Evolutionary conservation across 2,329 filamentous ascomycete species (phyloP), one percentile per base, ranked within the genome.

Genomic region (Coniochaeta ligniaria): DNA sequence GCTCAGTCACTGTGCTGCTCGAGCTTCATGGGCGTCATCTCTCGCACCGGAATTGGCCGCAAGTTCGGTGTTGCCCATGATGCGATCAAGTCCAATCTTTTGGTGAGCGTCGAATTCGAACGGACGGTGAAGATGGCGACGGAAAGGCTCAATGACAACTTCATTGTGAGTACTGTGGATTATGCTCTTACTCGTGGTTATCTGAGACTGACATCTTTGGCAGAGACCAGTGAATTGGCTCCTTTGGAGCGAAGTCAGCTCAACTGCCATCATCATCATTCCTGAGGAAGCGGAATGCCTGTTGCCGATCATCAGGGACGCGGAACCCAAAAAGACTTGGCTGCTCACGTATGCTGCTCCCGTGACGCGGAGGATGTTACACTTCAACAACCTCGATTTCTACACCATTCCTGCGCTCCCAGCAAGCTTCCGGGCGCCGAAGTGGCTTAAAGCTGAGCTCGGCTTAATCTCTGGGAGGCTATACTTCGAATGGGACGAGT

Each of bases 251-350:
- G 64, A 65, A 0, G n/a, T 64, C 0, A 72, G 73, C 0, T 66
- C 81, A 8, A 79, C 75, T 0, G 86, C 80, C 0, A 63, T 90
- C 0, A 68, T 90, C 1, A 66, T 90, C 1, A 84, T 83, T 31
- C 83, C 85, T 0, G 86, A 90, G 64, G 87, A 90, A 67, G 84
- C 80, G 0, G 83, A 90, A 60, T 54, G 66, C 0, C 63, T 89
- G 0, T 75, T 90, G 3, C 75, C 76, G 0, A 62, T 76, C 0
- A 63, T 87, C 6, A 70, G 69, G 28, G 17, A 56, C 1, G 59
- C 59, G 0, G 47, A 28, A 1, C 35, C 58, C 1, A 60, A 43
- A 17, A 60, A 65, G 0, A 76, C 78, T 0, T 75, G 82, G 60
- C 72, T 89, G 0, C 66, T 88, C 0, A 72, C 77, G 0, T 90